Base-by-base conservation (phyloP, 164 flowering plant genomes). In the Taxillus chinensis region DNA sequence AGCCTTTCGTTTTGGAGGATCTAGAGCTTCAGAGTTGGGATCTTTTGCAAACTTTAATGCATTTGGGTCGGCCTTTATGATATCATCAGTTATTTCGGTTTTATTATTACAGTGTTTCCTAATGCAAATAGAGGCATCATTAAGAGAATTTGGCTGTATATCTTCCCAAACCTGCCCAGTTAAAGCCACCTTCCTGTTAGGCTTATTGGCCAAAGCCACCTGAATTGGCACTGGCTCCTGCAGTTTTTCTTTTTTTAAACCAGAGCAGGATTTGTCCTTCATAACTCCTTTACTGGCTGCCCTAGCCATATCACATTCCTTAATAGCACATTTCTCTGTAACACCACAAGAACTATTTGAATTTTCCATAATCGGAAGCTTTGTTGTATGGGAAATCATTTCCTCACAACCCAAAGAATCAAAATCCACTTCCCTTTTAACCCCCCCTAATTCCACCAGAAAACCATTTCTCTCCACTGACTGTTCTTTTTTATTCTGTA, bases 341-440 rank as follows among this genome's bases (percentile, higher is more conserved):
- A 67, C 72, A 62, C 39, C 67, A 61, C 3, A 55, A 61, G 50
- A 49, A 55, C 66, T 16, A 59, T 63, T 52, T 62, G 74, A 51
- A 75, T 68, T 71, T 4, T 81, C 75, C 27, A 81, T 40, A 65
- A 82, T 77, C 38, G 85, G 90, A 65, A 85, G 80, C 69, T 78
- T 79, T 63, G 79, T 55, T 10, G 85, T 71, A 17, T 72, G 70
- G 42, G 81, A 73, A 64, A 82, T 77, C 50, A 82, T 78, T 62
- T 73, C 75, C 50, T 79, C 80, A 39, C 78, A 81, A 45, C 71
- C 78, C 41, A 49, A 61, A 12, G 59, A 13, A 42, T 78, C 79
- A 54, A 62, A 41, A 2, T 71, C 80, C 3, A 45, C 41, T 45
- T 71, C 78, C 72, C 70, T 71, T 59, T 46, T 71, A 27, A 2